Evolutionary conservation across 768 basidiomycete genomes (phyloP), one percentile per base, ranked within the genome.

Genomic region (Termitomyces sp.): DNA sequence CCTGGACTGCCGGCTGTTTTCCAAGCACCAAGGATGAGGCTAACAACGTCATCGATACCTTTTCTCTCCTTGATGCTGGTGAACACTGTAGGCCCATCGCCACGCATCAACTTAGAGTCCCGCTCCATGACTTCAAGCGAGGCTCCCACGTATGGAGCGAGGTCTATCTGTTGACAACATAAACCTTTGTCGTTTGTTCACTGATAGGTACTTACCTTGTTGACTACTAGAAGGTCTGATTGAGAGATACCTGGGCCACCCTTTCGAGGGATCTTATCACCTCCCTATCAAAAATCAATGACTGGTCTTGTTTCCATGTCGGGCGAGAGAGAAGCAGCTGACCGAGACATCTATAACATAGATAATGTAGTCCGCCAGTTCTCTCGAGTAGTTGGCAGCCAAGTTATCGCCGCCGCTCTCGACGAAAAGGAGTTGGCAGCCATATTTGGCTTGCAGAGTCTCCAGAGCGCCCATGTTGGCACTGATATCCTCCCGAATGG

Each of bases 211-310:
- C 69, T 52, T 36, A 88, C 95, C 81, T 99, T 99, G 78, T 98
- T 98, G 64, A 98, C 85, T 26, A 99, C 85, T 54, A 99, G 75
- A 12, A 99, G 76, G 74, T 98, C 97, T 1, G 94, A 96, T 67
- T 94, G 90, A 1, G 94, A 94, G 63, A 99, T 98, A 10, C 96
- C 97, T 1, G 96, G 97, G 1, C 96, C 97, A 5, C 97, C 96
- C 76, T 99, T 99, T 24, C 96, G 81, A 22, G 97, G 97, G 61
- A 99, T 95, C 74, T 99, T 99, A 74, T 99, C 96, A 0, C 96
- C 96, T 10, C 97, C 96, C 89, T 91, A 29, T 22, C 18, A 26
- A 41, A 29, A 29, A 16, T 55, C 7, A 55, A 22, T 33, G 49
- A 59, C 41, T n/a, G n/a, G 24, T 58, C 16, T 31, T 55, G 24